Conservation (phyloP, 2,329 filamentous ascomycete species). For the Hymenoscyphus fraxineus region DNA sequence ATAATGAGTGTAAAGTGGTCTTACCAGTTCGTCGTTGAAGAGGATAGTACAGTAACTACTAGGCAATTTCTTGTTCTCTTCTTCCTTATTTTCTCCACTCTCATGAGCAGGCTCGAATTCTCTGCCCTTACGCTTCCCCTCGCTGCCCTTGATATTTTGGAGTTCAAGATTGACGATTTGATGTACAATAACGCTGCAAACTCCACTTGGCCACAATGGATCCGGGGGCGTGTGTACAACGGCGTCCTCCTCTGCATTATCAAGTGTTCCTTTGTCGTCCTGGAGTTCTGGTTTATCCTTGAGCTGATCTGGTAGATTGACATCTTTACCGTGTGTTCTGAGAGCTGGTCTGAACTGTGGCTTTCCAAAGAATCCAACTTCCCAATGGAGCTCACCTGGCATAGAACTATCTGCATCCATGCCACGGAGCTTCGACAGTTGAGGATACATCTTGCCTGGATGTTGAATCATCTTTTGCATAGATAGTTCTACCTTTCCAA, state of each 20-base stretch:
- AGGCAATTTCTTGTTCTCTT: slow-evolving; percentile 73
- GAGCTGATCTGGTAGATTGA: slow-evolving; percentile 68
- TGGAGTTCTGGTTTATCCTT: slow-evolving; percentile 73
- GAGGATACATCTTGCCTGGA: slow-evolving; percentile 87
- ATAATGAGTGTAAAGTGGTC: slow-evolving; percentile 18
- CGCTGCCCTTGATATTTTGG: slow-evolving; percentile 82
- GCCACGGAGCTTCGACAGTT: slow-evolving; percentile 77
- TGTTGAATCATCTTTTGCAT: slow-evolving; percentile 95
- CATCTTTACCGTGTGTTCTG: slow-evolving; percentile 81
- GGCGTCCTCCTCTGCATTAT: slow-evolving; percentile 73
- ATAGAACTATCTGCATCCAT: slow-evolving; percentile 81
- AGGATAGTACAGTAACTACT: slow-evolving; percentile 93
- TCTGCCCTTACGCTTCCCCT: slow-evolving; percentile 74
- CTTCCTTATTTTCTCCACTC: slow-evolving; percentile 82
- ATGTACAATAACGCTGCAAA: slow-evolving; percentile 82
- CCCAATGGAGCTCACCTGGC: slow-evolving; percentile 93
- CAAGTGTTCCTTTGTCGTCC: slow-evolving; percentile 78
- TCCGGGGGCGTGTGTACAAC: slow-evolving; percentile 89
- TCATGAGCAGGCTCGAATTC: slow-evolving; percentile 87
- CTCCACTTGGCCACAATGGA: slow-evolving; percentile 90
- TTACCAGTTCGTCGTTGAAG: slow-evolving; percentile 76
- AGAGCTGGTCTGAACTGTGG: slow-evolving; percentile 81
- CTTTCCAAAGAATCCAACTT: slow-evolving; percentile 92
- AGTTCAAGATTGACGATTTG: slow-evolving; percentile 94
- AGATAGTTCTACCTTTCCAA: slow-evolving; percentile 89